Evolutionary conservation across 2,329 filamentous ascomycete species (phyloP).

Genomic region (Fusarium sp.): DNA sequence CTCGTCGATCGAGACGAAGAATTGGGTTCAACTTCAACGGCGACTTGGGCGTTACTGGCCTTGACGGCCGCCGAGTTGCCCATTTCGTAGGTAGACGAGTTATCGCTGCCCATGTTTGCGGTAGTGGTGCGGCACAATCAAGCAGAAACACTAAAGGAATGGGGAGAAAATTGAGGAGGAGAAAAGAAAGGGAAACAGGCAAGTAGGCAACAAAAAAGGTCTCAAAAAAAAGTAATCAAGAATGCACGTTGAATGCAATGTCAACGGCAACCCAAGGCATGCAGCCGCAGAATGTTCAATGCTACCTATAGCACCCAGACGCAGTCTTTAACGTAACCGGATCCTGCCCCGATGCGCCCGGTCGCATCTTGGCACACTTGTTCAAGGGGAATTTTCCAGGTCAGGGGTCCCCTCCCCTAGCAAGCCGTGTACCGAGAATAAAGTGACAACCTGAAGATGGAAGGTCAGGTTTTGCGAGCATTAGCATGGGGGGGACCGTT

Average conservation of each 20-base stretch:
- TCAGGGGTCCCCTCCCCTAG: background rate
- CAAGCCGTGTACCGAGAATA: background rate
- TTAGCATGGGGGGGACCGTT: background rate
- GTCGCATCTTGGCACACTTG: background rate
- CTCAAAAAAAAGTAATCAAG: background rate
- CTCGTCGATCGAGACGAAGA: slow-evolving; percentile 25
- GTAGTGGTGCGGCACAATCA: background rate
- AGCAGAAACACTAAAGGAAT: background rate
- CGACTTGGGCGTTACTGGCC: slow-evolving; percentile 13
- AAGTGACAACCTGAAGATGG: background rate
- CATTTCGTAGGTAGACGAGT: slow-evolving; percentile 38
- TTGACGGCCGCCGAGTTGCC: slow-evolving; percentile 34
- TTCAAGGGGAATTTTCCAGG: background rate
- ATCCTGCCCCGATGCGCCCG: background rate
- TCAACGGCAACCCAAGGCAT: background rate
- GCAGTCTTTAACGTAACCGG: background rate
- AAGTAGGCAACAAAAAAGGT: background rate
- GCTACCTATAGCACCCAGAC: background rate
- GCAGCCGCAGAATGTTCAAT: background rate
- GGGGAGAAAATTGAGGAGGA: background rate
- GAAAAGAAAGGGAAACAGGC: background rate
- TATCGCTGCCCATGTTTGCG: slow-evolving; percentile 35
- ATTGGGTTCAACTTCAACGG: slow-evolving; percentile 29
- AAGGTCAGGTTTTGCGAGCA: background rate
- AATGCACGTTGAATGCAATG: background rate